phyloP scores from a whole-genome alignment of 345 rosid species.

The Mallotus nudiflorus region DNA sequence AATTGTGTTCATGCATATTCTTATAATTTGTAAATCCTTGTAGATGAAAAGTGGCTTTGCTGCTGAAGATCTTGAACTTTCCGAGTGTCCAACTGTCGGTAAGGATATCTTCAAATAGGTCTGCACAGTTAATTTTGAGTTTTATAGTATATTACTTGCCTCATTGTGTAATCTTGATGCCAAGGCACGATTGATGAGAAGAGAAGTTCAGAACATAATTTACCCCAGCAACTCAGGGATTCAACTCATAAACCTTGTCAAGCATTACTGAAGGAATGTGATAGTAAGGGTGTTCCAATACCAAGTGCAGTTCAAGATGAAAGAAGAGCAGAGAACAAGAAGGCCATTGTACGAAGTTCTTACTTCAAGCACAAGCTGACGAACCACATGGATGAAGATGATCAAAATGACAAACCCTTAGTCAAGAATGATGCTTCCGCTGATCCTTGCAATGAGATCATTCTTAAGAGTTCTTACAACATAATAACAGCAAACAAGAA shows the following conservation, averaged over 20 bases:
- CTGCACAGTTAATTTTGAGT: not conserved
- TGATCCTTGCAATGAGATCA: not conserved
- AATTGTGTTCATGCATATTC: conserved; percentile 11
- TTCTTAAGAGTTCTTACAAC: conserved; percentile 3
- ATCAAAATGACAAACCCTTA: conserved; percentile 31
- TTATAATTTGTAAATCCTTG: conserved; percentile 13
- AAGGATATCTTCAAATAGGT: conserved; percentile 19
- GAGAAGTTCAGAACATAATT: conserved; percentile 22
- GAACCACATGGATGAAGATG: conserved; percentile 33
- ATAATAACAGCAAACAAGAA: conserved; percentile 14
- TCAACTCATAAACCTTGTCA: conserved; percentile 31
- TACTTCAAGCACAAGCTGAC: conserved; percentile 61
- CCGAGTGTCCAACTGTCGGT: conserved; percentile 39
- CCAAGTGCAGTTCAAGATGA: conserved; percentile 32
- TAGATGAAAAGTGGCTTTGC: conserved; percentile 48
- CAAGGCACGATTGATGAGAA: conserved; percentile 24
- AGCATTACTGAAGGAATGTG: conserved; percentile 32
- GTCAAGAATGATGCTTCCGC: conserved; percentile 29
- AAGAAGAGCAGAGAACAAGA: conserved; percentile 45
- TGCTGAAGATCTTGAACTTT: conserved; percentile 20
- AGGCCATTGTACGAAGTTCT: conserved; percentile 59
- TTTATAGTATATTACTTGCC: not conserved
- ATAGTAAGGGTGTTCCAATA: conserved; percentile 23
- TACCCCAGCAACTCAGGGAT: conserved; percentile 25
- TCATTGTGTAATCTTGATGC: conserved; percentile 11